Evolutionary conservation across 345 rosid genomes (phyloP).

Genomic region (Arabis alpina): DNA sequence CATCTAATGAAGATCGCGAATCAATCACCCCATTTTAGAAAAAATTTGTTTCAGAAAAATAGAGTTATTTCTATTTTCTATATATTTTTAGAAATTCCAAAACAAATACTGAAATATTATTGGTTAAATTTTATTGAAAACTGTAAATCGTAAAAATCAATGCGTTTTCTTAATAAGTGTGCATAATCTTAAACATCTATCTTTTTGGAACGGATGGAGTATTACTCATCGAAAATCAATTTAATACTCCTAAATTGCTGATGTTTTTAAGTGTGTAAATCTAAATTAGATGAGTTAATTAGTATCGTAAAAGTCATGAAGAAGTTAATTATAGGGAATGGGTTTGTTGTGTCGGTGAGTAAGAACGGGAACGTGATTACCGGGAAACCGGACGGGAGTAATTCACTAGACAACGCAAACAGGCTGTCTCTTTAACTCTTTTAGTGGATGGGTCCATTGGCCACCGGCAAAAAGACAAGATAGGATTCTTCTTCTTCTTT

Average conservation of each 20-base stretch:
- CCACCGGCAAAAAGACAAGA: constrained; percentile 40
- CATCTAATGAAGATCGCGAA: constrained; percentile 29
- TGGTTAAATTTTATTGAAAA: no score
- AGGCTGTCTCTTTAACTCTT: constrained; percentile 36
- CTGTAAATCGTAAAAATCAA: no score
- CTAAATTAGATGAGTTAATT: not conserved
- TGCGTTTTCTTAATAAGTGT: no score
- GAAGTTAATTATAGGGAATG: not conserved
- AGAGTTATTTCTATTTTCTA: no score
- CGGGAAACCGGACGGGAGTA: constrained; percentile 27
- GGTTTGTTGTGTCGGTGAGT: constrained; percentile 38
- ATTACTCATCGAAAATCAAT: not conserved
- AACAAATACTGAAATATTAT: no score
- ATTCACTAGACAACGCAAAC: not conserved
- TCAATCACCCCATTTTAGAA: no score
- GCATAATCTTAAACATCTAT: no score
- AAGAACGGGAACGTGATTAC: constrained; percentile 32
- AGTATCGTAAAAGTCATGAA: constrained; percentile 4
- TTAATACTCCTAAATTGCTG: not conserved
- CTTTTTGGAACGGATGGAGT: no score
- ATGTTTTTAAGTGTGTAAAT: not conserved
- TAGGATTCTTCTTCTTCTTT: not conserved
- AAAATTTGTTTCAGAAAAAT: no score
- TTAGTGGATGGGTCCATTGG: constrained; percentile 34
- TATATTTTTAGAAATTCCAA: no score